Evolutionary conservation across 805 yeast genomes (phyloP).

Genomic region (Cyberlindnera americana): DNA sequence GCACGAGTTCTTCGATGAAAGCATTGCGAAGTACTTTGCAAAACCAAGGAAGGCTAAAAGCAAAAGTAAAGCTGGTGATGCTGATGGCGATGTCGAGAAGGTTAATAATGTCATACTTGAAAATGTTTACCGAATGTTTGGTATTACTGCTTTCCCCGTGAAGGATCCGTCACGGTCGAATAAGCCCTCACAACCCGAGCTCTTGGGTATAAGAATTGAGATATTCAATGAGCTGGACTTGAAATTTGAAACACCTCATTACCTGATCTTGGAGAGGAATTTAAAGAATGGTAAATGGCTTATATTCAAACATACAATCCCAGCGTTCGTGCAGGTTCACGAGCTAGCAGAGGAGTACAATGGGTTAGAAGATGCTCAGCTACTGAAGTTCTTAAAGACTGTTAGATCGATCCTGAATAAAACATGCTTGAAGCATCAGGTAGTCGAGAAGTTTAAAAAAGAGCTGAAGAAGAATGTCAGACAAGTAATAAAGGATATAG

Average conservation of each 20-base stretch:
- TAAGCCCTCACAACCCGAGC: constrained; percentile 15
- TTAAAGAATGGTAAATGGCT: constrained; percentile 30
- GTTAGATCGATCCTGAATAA: constrained; percentile 17
- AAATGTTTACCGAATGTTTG: constrained; percentile 36
- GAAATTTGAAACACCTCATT: constrained; percentile 34
- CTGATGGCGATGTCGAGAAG: constrained; percentile 4
- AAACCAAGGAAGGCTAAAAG: neutral
- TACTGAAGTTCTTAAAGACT: constrained; percentile 14
- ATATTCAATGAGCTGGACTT: constrained; percentile 28
- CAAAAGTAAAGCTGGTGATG: neutral
- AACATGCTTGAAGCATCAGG: constrained; percentile 21
- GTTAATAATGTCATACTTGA: constrained; percentile 28
- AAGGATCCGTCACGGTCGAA: constrained; percentile 32
- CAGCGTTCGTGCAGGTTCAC: constrained; percentile 23
- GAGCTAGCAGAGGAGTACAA: constrained; percentile 19
- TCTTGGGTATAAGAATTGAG: constrained; percentile 39
- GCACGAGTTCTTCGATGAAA: constrained; percentile 28
- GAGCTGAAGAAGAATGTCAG: constrained; percentile 9
- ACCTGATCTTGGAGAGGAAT: constrained; percentile 31
- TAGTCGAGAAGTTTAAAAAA: constrained; percentile 13
- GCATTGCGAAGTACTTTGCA: constrained; percentile 22
- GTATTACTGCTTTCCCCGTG: constrained; percentile 38
- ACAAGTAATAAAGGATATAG: constrained; percentile 22
- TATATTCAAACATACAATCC: constrained; percentile 36
- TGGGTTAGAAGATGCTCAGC: constrained; percentile 13